A percentile compares a stretch with the other conserved stretches of the same genome.
These are phyloP conservation scores for Fusarium sp. DNA, from an alignment of 2,329 filamentous ascomycete species.

Conservation along the genomic window DNA sequence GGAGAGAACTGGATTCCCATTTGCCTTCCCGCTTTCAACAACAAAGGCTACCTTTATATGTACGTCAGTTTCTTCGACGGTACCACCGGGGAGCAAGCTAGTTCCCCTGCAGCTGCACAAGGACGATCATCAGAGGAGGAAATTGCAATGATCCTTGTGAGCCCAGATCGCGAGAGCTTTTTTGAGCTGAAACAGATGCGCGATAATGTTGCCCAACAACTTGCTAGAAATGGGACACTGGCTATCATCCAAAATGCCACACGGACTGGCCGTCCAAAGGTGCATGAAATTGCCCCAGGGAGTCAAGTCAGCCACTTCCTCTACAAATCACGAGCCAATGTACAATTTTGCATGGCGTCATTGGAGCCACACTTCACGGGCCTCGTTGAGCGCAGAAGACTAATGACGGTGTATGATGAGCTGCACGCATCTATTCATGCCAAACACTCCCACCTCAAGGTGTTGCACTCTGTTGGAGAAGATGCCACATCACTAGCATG, in stretches of 20 bases:
- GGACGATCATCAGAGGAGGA: constrained; percentile 77
- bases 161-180: constrained; percentile 92
- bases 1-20: constrained; percentile 98
- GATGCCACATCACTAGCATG: constrained; percentile 87
- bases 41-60: constrained; percentile 97
- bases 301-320: constrained; percentile 90
- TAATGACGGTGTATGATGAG: constrained; percentile 87
- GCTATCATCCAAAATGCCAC: constrained; percentile 80
- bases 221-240: constrained; percentile 82
- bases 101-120: constrained; percentile 70
- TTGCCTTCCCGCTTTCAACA: constrained; percentile 97
- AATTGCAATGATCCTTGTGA: constrained; percentile 93
- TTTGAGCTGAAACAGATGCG: constrained; percentile 85
- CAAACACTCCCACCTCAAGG: constrained; percentile 86
- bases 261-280: constrained; percentile 75
- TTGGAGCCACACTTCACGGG: constrained; percentile 75
- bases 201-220: constrained; percentile 73
- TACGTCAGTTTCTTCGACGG: constrained; percentile 94
- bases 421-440: constrained; percentile 88
- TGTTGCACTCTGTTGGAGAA: constrained; percentile 82
- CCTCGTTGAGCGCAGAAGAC: constrained; percentile 72
- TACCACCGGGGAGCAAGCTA: constrained; percentile 57
- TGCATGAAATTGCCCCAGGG: constrained; percentile 82
- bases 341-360: constrained; percentile 94
- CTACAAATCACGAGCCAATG: constrained; percentile 94